A percentile compares a stretch with the other conserved stretches of the same genome.
Evolutionary conservation across 2,329 filamentous ascomycete genomes (phyloP).

Genomic region (Phaeomoniella chlamydospora): DNA sequence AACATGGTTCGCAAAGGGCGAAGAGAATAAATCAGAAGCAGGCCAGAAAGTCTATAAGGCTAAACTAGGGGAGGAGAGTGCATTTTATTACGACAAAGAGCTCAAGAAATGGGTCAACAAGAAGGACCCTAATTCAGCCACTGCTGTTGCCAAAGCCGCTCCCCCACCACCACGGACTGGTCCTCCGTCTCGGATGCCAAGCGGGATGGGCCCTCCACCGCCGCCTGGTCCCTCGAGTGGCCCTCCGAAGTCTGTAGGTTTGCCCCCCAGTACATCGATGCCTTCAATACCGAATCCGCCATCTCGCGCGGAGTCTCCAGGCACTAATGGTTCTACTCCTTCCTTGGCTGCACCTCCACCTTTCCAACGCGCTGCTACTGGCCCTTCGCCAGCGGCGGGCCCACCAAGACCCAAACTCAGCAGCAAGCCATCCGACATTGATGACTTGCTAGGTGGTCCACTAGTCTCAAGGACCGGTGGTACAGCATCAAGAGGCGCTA

Average conservation of each 20-base stretch:
- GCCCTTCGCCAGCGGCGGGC: conserved; percentile 21
- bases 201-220: conserved; percentile 32
- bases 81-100: conserved; percentile 90
- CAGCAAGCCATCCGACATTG: conserved; percentile 85
- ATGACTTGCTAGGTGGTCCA: conserved; percentile 72
- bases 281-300: not conserved
- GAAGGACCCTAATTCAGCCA: conserved; percentile 57
- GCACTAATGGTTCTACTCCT: not conserved
- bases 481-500: conserved; percentile 48
- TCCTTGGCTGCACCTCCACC: conserved; percentile 16
- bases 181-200: conserved; percentile 56
- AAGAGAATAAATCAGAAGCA: conserved; percentile 31
- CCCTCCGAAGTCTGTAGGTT: conserved; percentile 1
- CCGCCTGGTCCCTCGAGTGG: conserved; percentile 3
- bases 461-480: conserved; percentile 54
- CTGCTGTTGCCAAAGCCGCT: conserved; percentile 42
- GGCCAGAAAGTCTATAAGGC: conserved; percentile 49
- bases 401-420: conserved; percentile 60
- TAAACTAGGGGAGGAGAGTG: conserved; percentile 86
- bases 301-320: not conserved
- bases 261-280: conserved; percentile 1
- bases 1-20: conserved; percentile 63
- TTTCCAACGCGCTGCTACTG: conserved; percentile 15
- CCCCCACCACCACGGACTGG: conserved; percentile 61
- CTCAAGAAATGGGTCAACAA: conserved; percentile 98